phyloP scores from a whole-genome alignment of 2,329 filamentous ascomycete species.

The Fusarium sacchari region DNA sequence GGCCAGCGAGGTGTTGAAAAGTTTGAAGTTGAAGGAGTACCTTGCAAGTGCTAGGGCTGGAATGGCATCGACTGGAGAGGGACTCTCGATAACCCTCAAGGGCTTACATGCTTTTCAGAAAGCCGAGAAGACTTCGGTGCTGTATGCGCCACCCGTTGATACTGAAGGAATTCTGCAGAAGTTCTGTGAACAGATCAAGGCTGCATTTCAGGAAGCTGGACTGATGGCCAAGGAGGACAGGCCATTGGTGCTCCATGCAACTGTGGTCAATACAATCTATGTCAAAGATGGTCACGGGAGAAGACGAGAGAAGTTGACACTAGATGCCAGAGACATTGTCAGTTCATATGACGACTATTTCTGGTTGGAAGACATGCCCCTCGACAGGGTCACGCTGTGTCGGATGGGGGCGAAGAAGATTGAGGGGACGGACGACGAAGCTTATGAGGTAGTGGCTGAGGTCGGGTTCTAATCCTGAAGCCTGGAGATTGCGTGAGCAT shows the following conservation, averaged over 20 bases:
- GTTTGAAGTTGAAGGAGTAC: conserved; percentile 53
- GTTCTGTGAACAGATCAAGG: conserved; percentile 68
- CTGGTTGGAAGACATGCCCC: conserved; percentile 74
- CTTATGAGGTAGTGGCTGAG: conserved; percentile 64
- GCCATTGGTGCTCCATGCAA: conserved; percentile 81
- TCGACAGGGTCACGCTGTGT: conserved; percentile 82
- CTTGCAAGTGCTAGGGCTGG: conserved; percentile 45
- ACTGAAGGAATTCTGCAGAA: conserved; percentile 58
- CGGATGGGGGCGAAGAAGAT: conserved; percentile 84
- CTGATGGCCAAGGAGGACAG: conserved; percentile 68
- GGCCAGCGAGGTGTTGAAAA: conserved; percentile 54
- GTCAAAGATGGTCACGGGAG: conserved; percentile 55
- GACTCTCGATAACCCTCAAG: conserved; percentile 58
- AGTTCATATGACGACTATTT: conserved; percentile 69
- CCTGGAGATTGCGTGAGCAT: conserved; percentile 8
- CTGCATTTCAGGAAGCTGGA: conserved; percentile 63
- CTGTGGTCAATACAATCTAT: conserved; percentile 87
- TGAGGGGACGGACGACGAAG: conserved; percentile 62
- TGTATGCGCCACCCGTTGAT: conserved; percentile 73
- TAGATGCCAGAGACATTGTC: conserved; percentile 67
- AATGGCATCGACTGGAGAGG: conserved; percentile 4
- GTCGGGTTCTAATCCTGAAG: conserved; percentile 50
- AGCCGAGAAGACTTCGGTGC: conserved; percentile 65
- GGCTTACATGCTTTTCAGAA: conserved; percentile 71
- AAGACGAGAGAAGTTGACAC: conserved; percentile 52